These are phyloP conservation scores for Globisporangium recalcitrans DNA, from an alignment of 352 stramenopile species.

Conservation along the genomic window DNA sequence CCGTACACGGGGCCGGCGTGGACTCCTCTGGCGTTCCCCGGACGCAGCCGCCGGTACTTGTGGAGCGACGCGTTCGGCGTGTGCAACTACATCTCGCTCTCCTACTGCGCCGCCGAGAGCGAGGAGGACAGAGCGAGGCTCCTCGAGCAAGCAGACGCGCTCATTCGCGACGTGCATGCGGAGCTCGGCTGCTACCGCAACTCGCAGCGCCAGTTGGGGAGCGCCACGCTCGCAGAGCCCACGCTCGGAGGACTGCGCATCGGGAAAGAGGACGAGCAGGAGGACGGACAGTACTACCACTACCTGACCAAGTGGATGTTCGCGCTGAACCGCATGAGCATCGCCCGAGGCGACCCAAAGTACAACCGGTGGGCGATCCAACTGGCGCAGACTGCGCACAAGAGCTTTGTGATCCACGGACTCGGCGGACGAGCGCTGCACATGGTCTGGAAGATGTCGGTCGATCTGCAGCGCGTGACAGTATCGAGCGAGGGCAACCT, in stretches of 20 bases:
- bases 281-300: slow-evolving; percentile 38
- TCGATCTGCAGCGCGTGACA: slow-evolving; percentile 25
- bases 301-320: slow-evolving; percentile 44
- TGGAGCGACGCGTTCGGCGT: slow-evolving; percentile 37
- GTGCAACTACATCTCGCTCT: slow-evolving; percentile 27
- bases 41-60: slow-evolving; percentile 22
- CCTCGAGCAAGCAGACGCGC: slow-evolving; percentile 22
- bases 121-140: slow-evolving; percentile 7
- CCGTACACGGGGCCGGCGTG: slow-evolving; percentile 22
- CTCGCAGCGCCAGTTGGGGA: slow-evolving; percentile 14
- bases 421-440: slow-evolving; percentile 16
- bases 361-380: slow-evolving; percentile 25
- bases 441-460: slow-evolving; percentile 33
- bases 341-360: slow-evolving; percentile 11
- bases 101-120: slow-evolving; percentile 3
- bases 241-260: slow-evolving; percentile 27
- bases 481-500: slow-evolving; percentile 29
- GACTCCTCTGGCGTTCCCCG: slow-evolving; percentile 17
- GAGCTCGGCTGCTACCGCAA: slow-evolving; percentile 23
- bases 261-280: slow-evolving; percentile 24
- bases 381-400: slow-evolving; percentile 18
- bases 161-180: slow-evolving; percentile 24
- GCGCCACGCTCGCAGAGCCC: slow-evolving; percentile 8
- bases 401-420: slow-evolving; percentile 22
- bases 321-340: slow-evolving; percentile 24